A percentile compares a stretch with the other conserved stretches of the same genome.
Conservation (phyloP, 2,329 filamentous ascomycete genomes). For the Beauveria sp. region DNA sequence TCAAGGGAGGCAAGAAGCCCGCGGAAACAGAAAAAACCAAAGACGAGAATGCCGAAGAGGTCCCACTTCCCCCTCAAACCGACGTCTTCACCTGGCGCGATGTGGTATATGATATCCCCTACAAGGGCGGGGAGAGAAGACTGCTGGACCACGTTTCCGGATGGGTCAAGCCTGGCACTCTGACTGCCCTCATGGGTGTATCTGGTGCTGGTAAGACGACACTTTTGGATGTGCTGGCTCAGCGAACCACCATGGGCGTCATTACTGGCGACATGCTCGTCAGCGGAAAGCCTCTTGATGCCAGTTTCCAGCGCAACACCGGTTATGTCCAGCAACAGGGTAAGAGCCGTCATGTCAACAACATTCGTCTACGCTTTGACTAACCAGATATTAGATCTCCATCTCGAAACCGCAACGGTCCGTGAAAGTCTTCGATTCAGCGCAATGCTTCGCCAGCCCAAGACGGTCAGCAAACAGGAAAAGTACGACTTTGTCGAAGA, state of each 20-base stretch:
- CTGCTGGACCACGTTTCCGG: slow-evolving; percentile 74
- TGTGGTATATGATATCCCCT: slow-evolving; percentile 62
- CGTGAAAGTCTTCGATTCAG: slow-evolving; percentile 47
- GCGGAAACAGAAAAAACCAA: slow-evolving; percentile 22
- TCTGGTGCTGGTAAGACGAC: slow-evolving; percentile 39
- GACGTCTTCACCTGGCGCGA: slow-evolving; percentile 72
- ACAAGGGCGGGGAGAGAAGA: slow-evolving; percentile 65
- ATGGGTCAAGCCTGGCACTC: slow-evolving; percentile 82
- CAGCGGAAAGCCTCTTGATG: slow-evolving; percentile 48
- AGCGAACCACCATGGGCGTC: slow-evolving; percentile 51
- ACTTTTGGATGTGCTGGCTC: slow-evolving; percentile 33
- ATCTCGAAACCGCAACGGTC: slow-evolving; percentile 47
- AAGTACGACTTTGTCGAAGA: slow-evolving; percentile 56
- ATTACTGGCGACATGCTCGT: slow-evolving; percentile 61
- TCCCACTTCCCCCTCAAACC: slow-evolving; percentile 29
- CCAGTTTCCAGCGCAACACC: slow-evolving; percentile 55
- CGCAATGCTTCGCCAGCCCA: slow-evolving; percentile 50
- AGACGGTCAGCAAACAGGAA: slow-evolving; percentile 43
- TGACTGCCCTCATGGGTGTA: slow-evolving; percentile 70
- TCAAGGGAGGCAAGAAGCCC: slow-evolving; percentile 21
- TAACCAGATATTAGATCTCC: slow-evolving; percentile 35
- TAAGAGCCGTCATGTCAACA: slow-evolving; percentile 13
- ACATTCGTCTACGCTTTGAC: background rate
- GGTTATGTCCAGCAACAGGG: slow-evolving; percentile 62
- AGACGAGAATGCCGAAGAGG: slow-evolving; percentile 15